Conservation (phyloP, 768 basidiomycete genomes). For the Tulasnella sp. region DNA sequence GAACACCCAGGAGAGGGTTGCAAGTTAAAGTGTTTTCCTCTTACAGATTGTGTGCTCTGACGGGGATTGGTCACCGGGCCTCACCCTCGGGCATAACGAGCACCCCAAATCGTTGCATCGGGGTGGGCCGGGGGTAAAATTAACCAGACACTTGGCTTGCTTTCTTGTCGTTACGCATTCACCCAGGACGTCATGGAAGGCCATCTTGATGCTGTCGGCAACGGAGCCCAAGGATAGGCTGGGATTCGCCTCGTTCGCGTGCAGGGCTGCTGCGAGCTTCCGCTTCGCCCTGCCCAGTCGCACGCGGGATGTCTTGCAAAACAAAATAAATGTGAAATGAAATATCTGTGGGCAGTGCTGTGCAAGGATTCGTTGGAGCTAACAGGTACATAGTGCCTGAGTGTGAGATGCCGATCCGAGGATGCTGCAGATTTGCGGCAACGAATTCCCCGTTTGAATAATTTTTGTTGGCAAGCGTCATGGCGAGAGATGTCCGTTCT, state of each 20-base stretch:
- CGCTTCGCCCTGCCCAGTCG: neutral
- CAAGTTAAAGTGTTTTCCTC: neutral
- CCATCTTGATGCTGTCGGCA: neutral
- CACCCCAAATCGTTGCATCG: neutral
- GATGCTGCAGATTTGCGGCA: neutral
- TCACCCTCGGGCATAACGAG: neutral
- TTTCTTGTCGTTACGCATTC: neutral
- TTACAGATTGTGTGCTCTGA: neutral
- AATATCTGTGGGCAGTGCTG: neutral
- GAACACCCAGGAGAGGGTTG: neutral
- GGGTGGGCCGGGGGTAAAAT: neutral
- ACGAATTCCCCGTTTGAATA: conserved; percentile 9
- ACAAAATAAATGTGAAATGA: neutral
- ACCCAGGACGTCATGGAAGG: neutral
- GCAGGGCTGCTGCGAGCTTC: neutral
- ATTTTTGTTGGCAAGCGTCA: too few species aligned
- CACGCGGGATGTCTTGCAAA: neutral
- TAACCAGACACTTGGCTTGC: neutral
- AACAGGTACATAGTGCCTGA: neutral
- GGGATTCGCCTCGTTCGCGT: neutral
- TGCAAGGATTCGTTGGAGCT: neutral
- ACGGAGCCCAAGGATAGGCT: too few species aligned
- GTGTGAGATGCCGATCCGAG: conserved; percentile 7
- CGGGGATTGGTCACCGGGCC: neutral
- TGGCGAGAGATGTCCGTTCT: too few species aligned